Conservation (phyloP, 2,329 filamentous ascomycete genomes). For the Neonectria hederae region DNA sequence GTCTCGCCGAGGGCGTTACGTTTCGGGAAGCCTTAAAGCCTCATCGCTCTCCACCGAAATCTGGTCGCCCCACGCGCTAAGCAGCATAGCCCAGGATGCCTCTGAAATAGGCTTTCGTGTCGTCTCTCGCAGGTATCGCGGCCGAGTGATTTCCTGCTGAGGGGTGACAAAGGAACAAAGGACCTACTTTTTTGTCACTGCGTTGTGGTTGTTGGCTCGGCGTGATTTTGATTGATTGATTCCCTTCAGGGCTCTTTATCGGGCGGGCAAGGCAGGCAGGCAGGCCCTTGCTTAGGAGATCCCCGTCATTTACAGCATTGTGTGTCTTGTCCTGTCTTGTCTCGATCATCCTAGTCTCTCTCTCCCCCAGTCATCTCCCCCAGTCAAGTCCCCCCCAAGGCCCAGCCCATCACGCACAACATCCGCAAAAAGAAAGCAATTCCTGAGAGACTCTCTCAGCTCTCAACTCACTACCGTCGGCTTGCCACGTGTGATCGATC, state of each 20-base stretch:
- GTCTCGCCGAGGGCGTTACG: slow-evolving; percentile 12
- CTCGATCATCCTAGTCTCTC: too few species aligned
- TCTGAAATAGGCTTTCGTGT: slow-evolving; percentile 24
- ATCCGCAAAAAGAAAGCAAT: slow-evolving; percentile 1
- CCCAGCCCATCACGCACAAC: not conserved
- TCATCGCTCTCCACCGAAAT: slow-evolving; percentile 18
- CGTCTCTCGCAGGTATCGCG: slow-evolving; percentile 9
- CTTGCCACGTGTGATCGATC: slow-evolving; percentile 21
- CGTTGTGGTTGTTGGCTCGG: not conserved
- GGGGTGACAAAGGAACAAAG: too few species aligned
- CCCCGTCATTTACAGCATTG: too few species aligned
- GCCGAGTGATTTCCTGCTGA: too few species aligned
- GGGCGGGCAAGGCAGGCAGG: too few species aligned
- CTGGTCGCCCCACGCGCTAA: slow-evolving; percentile 23
- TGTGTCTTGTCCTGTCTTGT: too few species aligned
- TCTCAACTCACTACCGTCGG: too few species aligned
- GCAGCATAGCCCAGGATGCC: slow-evolving; percentile 15
- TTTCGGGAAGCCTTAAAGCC: slow-evolving; percentile 20
- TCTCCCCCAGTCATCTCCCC: not conserved
- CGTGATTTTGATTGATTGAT: not conserved
- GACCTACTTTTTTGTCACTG: too few species aligned
- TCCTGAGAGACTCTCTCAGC: slow-evolving; percentile 9
- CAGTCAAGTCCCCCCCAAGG: not conserved
- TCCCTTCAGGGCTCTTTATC: not conserved
- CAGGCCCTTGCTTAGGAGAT: too few species aligned